Evolutionary conservation across 495 filamentous ascomycete genomes (phyloP), one percentile per base, ranked within the genome.

Genomic region (Jackrogersella multiformis): DNA sequence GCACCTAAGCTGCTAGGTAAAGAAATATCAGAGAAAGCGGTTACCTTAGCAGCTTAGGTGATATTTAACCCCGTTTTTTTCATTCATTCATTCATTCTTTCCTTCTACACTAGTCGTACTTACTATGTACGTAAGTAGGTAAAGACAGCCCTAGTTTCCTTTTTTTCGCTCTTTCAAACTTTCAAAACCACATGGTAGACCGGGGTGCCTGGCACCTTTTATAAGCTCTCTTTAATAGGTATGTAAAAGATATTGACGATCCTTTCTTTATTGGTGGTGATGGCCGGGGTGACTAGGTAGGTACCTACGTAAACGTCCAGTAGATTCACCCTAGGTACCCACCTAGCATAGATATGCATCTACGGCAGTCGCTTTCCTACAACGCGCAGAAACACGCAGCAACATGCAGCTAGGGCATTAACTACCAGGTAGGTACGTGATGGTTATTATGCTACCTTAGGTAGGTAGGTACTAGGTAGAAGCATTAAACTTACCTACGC

Each of bases 41-140:
- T 30, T 30, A 30, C 26, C 26, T 7, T 30, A 7, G 4, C 26
- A 30, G 26, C 4, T n/a, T 30, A 30, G 60, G 60, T 63, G 23
- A 56, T 51, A 63, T 63, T 35, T n/a, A 32, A 38, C 39, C 39
- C 57, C 57, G 28, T 59, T 49, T 34, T 36, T 48, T 26, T 30
- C n/a, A n/a, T 21, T 23, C 36, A 28, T 38, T 41, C 49, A 36
- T 51, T 45, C 38, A 16, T 26, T 62, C 28, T 12, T 21, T 30
- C 2, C 8, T 34, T 42, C 44, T 32, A 49, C n/a, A n/a, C n/a
- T n/a, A n/a, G n/a, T n/a, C n/a, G n/a, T n/a, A n/a, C n/a, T n/a
- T n/a, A n/a, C n/a, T n/a, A n/a, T n/a, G n/a, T n/a, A n/a, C n/a
- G n/a, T n/a, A n/a, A n/a, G n/a, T n/a, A n/a, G n/a, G 45, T 18